Evolutionary conservation across 176 grass and related monocot genomes (phyloP).

Genomic region (Oryza longistaminata): DNA sequence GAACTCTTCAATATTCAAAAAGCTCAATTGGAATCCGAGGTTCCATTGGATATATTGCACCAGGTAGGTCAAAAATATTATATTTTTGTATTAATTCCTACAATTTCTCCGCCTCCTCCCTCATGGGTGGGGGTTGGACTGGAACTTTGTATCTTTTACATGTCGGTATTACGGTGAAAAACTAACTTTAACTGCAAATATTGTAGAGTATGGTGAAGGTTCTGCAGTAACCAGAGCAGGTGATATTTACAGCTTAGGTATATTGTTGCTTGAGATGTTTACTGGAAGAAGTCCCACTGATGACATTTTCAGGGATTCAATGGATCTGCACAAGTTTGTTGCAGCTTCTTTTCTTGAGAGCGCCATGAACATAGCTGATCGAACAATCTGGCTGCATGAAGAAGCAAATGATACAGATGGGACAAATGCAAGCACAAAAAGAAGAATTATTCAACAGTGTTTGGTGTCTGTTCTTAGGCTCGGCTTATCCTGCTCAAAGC

Average conservation of each 20-base stretch:
- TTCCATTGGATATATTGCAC: constrained; percentile 51
- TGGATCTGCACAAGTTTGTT: constrained; percentile 12
- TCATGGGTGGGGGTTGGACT: not conserved
- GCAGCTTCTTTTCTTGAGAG: not conserved
- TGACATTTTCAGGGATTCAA: constrained; percentile 10
- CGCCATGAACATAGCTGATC: not conserved
- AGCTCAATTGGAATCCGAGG: constrained; percentile 41
- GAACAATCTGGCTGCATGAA: constrained; percentile 14
- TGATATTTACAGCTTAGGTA: constrained; percentile 22
- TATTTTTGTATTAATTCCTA: not conserved
- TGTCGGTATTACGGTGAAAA: not conserved
- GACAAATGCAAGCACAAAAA: not conserved
- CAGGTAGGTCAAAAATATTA: constrained; percentile 26
- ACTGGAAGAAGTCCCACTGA: not conserved
- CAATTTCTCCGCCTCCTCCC: not conserved
- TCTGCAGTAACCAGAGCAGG: not conserved
- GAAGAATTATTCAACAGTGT: not conserved
- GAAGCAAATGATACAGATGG: not conserved
- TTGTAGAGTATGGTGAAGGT: constrained; percentile 18
- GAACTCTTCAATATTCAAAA: not conserved
- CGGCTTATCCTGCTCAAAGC: constrained; percentile 19
- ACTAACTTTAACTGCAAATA: not conserved
- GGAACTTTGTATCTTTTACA: not conserved
- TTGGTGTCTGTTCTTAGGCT: not conserved
- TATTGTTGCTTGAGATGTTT: constrained; percentile 4